A percentile compares a stretch with the other conserved stretches of the same genome.
phyloP scores from a whole-genome alignment of 2,329 filamentous ascomycete species.

The Penicillium sp. region DNA sequence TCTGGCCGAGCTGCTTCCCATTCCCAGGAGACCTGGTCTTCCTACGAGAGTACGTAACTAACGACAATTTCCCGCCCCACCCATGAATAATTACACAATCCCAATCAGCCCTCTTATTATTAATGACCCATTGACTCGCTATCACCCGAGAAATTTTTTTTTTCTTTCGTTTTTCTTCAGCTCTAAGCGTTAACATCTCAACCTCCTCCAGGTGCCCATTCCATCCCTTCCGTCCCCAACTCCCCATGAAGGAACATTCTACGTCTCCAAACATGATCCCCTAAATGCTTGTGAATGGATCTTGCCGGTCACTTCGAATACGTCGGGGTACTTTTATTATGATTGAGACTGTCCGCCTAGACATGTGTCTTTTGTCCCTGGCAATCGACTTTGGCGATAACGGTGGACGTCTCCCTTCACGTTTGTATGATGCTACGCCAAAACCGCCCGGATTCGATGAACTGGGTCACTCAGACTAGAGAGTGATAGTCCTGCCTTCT shows the following conservation, averaged over 20 bases:
- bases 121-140: background rate
- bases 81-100: background rate
- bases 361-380: background rate
- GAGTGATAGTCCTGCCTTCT: background rate
- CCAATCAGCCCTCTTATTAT: background rate
- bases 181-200: conserved; percentile 16
- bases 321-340: background rate
- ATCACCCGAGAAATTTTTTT: no score
- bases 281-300: background rate
- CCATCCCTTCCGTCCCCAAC: conserved; percentile 20
- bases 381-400: background rate
- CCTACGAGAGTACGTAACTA: conserved; percentile 32
- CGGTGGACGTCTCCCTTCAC: conserved; percentile 18
- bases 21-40: conserved; percentile 27
- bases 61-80: background rate
- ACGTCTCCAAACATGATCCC: conserved; percentile 1
- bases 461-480: background rate
- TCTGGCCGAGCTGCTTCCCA: conserved; percentile 64
- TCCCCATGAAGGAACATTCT: conserved; percentile 16
- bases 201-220: conserved; percentile 17
- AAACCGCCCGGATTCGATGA: background rate
- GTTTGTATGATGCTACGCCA: conserved; percentile 5
- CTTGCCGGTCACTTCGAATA: background rate
- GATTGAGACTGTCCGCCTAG: background rate
- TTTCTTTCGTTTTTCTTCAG: background rate